These are phyloP conservation scores for Solanum hybrid DNA, from an alignment of 305 asterid species.

Conservation along the genomic window DNA sequence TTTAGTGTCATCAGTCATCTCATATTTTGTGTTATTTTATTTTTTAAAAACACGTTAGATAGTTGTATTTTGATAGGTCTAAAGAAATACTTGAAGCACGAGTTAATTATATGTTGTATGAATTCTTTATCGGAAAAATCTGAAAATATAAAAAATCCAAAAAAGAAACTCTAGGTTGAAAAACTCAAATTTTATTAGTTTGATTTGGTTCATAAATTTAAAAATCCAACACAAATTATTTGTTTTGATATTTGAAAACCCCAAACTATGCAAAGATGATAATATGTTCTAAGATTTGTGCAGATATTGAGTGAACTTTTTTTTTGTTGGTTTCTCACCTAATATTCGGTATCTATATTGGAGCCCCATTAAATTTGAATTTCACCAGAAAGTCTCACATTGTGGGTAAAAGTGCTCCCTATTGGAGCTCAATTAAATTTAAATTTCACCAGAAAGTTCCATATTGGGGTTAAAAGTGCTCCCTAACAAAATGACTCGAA, in stretches of 20 bases:
- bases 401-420: too few species aligned
- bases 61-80: background rate
- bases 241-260: background rate
- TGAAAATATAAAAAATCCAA: too few species aligned
- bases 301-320: background rate
- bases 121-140: background rate
- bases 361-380: too few species aligned
- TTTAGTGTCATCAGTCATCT: background rate
- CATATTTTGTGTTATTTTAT: background rate
- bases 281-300: background rate
- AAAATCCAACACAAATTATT: background rate
- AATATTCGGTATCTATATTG: too few species aligned
- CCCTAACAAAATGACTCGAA: background rate
- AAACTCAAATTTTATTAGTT: too few species aligned
- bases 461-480: too few species aligned
- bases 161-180: background rate
- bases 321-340: background rate
- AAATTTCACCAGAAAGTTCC: accelerated
- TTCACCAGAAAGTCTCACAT: accelerated
- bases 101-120: too few species aligned
- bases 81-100: background rate
- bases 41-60: background rate
- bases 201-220: background rate
- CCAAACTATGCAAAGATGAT: background rate
- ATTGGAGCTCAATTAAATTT: too few species aligned